Base-by-base conservation (phyloP, 345 rosid genomes). In the Brassica incana region DNA sequence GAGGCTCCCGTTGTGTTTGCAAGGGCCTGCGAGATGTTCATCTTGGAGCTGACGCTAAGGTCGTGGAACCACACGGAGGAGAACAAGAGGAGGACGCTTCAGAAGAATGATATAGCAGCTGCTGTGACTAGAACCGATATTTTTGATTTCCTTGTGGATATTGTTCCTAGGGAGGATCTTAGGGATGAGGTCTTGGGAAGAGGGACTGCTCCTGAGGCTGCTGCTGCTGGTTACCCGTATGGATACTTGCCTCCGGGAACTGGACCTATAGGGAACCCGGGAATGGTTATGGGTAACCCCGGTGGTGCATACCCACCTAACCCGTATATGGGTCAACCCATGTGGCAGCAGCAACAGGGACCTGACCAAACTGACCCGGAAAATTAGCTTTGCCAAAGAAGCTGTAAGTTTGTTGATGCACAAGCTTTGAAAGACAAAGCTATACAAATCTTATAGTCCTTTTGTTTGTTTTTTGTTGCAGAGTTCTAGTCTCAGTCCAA, bases 41-140 rank as follows among this genome's bases (percentile, higher is more conserved):
- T 95, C 80, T 76, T 95, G 69, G 99, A 95, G 78, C 80, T 95
- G 69, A 95, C 99, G 1, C 84, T 92, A 79, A 84, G 96, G 69
- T 95, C 99, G 4, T 95, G 99, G 99, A 95, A 95, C 80, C 97
- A 92, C 86, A 91, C 98, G 0, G 99, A 92, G 79, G 98, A 95
- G 87, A 95, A 92, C 85, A 95, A 92, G 83, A 86, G 99, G 85
- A 83, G 98, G 87, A 92, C 97, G 0, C 89, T 95, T 16, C 99
- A 95, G 84, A 95, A 92, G 88, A 95, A 92, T 8, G 99, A 95
- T 75, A 92, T 95, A 18, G 99, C 98, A 0, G 98, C 99, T 11
- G 97, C 98, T 16, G 91, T 95, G 65, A 92, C 97, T 7, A 87
- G 94, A 86, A 95, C 99, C 1, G 99, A 95, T 77, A 89, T 92